Percentiles rank a stretch among this genome's conserved stretches.
These are phyloP conservation scores for Cladophialophora psammophila DNA, from an alignment of 2,329 filamentous ascomycete species.

Conservation along the genomic window DNA sequence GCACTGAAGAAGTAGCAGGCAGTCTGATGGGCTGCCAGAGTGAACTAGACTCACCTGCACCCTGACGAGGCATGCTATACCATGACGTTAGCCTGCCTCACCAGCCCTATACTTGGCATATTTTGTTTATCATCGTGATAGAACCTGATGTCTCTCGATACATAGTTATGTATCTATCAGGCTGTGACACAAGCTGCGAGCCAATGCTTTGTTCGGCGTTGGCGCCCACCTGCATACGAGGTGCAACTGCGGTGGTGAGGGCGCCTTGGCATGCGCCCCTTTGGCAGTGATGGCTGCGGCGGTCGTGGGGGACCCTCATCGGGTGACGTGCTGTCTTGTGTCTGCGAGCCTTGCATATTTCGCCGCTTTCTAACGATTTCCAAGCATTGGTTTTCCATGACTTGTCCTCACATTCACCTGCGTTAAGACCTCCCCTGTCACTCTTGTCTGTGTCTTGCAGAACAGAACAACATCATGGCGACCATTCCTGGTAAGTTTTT, in stretches of 20 bases:
- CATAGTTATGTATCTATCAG: no score
- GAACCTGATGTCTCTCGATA: no score
- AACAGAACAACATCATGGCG: conserved; percentile 56
- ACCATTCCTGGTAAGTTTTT: conserved; percentile 60
- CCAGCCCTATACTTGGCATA: neutral
- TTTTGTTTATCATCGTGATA: no score
- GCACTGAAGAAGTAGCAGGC: no score
- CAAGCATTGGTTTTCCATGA: conserved; percentile 23
- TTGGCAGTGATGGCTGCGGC: conserved; percentile 10
- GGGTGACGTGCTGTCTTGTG: conserved; percentile 22
- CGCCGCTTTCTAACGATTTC: conserved; percentile 22
- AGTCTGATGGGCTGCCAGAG: neutral
- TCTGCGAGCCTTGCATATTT: conserved; percentile 25
- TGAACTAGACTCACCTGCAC: neutral
- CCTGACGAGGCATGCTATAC: neutral
- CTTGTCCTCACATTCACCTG: neutral
- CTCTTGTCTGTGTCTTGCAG: neutral
- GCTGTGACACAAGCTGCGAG: no score
- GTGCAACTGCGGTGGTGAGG: no score
- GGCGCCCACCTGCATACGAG: no score
- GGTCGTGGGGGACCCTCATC: neutral
- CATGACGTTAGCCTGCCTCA: neutral
- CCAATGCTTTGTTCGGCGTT: no score
- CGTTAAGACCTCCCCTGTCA: neutral
- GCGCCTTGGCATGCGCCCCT: neutral